These are phyloP conservation scores for Fusarium nygamai DNA, from an alignment of 2,329 filamentous ascomycete species.

Conservation along the genomic window DNA sequence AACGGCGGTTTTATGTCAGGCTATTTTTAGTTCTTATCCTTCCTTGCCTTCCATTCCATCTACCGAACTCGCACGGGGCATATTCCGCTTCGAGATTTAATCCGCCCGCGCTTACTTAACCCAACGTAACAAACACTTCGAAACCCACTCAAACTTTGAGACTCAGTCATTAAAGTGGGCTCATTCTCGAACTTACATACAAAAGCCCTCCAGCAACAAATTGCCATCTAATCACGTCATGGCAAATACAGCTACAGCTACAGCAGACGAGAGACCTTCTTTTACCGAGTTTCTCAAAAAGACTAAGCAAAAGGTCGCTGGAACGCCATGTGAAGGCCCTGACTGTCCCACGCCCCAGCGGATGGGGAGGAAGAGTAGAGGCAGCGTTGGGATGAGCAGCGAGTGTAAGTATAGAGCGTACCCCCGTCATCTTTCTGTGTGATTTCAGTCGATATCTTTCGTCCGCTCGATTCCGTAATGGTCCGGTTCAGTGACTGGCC, in stretches of 20 bases:
- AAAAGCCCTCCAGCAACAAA: neutral
- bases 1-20: neutral
- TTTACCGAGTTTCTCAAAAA: constrained; percentile 60
- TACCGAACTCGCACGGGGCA: neutral
- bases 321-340: constrained; percentile 15
- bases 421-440: neutral
- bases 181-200: constrained; percentile 16
- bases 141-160: constrained; percentile 18
- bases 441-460: neutral
- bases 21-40: constrained; percentile 12
- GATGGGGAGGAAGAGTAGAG: constrained; percentile 12
- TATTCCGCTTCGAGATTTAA: constrained; percentile 7
- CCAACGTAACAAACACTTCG: constrained; percentile 4
- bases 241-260: constrained; percentile 2
- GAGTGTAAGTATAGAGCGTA: constrained; percentile 40
- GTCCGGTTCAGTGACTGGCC: neutral
- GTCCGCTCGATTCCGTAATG: neutral
- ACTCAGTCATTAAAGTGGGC: constrained; percentile 24
- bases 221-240: constrained; percentile 1
- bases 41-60: neutral
- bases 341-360: constrained; percentile 12
- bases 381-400: constrained; percentile 22
- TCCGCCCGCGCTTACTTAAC: constrained; percentile 17
- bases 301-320: constrained; percentile 48
- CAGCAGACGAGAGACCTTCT: constrained; percentile 49